Conservation (phyloP, 768 basidiomycete genomes). For the Leccinellum luteum region DNA sequence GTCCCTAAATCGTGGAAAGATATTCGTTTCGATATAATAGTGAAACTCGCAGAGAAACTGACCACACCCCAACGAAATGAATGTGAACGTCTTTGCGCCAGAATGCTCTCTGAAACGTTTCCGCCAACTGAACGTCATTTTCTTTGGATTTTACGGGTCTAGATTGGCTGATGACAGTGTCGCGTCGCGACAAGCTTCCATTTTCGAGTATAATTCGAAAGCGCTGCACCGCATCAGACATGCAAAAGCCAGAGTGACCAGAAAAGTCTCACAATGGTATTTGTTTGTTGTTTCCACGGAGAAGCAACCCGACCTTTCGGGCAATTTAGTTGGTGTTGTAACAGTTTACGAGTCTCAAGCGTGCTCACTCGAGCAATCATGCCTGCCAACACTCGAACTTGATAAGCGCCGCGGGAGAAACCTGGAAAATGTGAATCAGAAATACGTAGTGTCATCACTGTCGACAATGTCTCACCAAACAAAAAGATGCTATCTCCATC, state of each 20-base stretch:
- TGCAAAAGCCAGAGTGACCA: not conserved
- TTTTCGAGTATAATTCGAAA: slow-evolving; percentile 37
- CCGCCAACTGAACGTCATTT: slow-evolving; percentile 21
- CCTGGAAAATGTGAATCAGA: slow-evolving; percentile 28
- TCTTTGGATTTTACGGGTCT: slow-evolving; percentile 9
- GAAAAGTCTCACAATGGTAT: slow-evolving; percentile 35
- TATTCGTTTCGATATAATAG: not conserved
- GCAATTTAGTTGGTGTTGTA: not conserved
- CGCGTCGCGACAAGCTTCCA: slow-evolving; percentile 12
- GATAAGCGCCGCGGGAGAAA: slow-evolving; percentile 49
- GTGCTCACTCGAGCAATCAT: slow-evolving; percentile 40
- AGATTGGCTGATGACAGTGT: slow-evolving; percentile 10
- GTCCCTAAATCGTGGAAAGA: slow-evolving; percentile 33
- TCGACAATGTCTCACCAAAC: slow-evolving; percentile 31
- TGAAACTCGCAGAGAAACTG: slow-evolving; percentile 1
- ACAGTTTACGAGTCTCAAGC: not conserved
- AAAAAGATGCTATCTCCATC: slow-evolving; percentile 40
- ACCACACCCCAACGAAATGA: slow-evolving; percentile 49
- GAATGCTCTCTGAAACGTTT: slow-evolving; percentile 36
- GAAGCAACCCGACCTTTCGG: slow-evolving; percentile 39
- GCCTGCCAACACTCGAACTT: slow-evolving; percentile 40
- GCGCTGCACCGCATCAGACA: slow-evolving; percentile 26
- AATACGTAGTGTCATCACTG: not conserved
- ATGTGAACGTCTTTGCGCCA: slow-evolving; percentile 34
- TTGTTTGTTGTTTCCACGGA: slow-evolving; percentile 38